Conservation (phyloP, 306 rosid species). For the Alnus glutinosa region DNA sequence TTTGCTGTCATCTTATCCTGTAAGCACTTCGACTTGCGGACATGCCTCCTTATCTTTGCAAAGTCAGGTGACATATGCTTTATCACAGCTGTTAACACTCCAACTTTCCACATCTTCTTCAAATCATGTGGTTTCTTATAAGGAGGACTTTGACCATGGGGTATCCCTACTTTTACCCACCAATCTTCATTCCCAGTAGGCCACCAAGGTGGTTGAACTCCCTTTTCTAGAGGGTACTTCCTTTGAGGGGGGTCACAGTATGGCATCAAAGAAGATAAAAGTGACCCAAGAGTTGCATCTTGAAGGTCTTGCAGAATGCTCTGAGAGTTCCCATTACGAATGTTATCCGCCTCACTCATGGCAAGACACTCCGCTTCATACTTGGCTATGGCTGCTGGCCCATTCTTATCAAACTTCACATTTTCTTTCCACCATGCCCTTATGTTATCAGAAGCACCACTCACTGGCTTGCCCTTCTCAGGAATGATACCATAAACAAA, state of each 20-base stretch:
- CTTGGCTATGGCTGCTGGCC: slow-evolving; percentile 88
- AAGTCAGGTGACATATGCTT: slow-evolving; percentile 96
- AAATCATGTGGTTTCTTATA: slow-evolving; percentile 95
- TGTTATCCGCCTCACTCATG: slow-evolving; percentile 66
- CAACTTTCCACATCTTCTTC: slow-evolving; percentile 99
- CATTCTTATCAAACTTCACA: slow-evolving; percentile 92
- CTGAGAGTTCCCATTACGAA: slow-evolving; percentile 58
- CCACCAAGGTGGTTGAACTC: slow-evolving; percentile 94
- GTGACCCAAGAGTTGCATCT: slow-evolving; percentile 96
- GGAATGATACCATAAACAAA: slow-evolving; percentile 96
- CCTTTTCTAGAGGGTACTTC: slow-evolving; percentile 88
- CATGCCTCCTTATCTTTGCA: slow-evolving; percentile 81
- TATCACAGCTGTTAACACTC: slow-evolving; percentile 87
- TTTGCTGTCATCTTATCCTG: slow-evolving; percentile 99
- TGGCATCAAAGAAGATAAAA: slow-evolving; percentile 90
- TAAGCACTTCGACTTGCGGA: slow-evolving; percentile 88
- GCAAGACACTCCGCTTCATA: slow-evolving; percentile 86
- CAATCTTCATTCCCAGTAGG: slow-evolving; percentile 89
- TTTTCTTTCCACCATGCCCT: slow-evolving; percentile 99
- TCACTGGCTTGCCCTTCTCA: slow-evolving; percentile 94
- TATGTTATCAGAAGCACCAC: slow-evolving; percentile 92
- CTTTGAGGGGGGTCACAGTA: slow-evolving; percentile 97
- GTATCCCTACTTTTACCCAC: slow-evolving; percentile 74
- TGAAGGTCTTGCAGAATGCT: slow-evolving; percentile 88
- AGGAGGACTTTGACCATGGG: slow-evolving; percentile 76